Evolutionary conservation across 2,329 filamentous ascomycete genomes (phyloP), one percentile per base, ranked within the genome.

Genomic region (Arthrinium puccinioides): DNA sequence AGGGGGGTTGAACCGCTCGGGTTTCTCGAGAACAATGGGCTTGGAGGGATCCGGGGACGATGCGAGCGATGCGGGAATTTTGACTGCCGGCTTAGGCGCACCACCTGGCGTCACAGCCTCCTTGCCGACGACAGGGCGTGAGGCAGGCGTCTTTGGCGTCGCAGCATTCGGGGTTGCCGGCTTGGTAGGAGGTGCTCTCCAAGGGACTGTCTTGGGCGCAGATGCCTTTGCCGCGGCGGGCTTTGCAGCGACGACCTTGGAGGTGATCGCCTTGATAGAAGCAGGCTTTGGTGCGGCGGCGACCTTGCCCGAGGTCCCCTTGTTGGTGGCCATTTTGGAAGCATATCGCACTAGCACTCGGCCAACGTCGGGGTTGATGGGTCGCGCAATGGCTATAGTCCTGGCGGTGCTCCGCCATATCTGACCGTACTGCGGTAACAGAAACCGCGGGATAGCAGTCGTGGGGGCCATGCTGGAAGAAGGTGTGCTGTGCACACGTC

Each of bases 1-100:
- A 0, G 92, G 92, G 3, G 92, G 90, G 32, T 86, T 86, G 71
- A 95, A 97, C 58, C 82, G 84, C 53, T 84, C 75, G 18, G 90
- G 90, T 62, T 96, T 87, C 51, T 86, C 86, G 46, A 98, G 80
- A 5, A 87, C 74, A 44, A 81, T 72, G 24, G 77, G 75, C 53
- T 82, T 84, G 44, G 61, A 64, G 40, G 49, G 49, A 45, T 52
- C 46, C 34, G 31, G 43, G 18, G 42, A 41, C 15, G 38, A 33
- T 8, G 40, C 30, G 14, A 43, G 29, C 16, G 47, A 9, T 9
- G 35, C 26, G 7, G 28, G 14, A 6, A 29, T 26, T 7, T 18
- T 18, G 3, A 42, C 20, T 4, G 41, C 35, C 10, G 47, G 21
- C 21, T 46, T 44, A 6, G 40, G 20, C 2, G 39, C 32, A 8